These are phyloP conservation scores for Eutrema heterophyllum DNA, from an alignment of 345 rosid genomes.

Conservation along the genomic window DNA sequence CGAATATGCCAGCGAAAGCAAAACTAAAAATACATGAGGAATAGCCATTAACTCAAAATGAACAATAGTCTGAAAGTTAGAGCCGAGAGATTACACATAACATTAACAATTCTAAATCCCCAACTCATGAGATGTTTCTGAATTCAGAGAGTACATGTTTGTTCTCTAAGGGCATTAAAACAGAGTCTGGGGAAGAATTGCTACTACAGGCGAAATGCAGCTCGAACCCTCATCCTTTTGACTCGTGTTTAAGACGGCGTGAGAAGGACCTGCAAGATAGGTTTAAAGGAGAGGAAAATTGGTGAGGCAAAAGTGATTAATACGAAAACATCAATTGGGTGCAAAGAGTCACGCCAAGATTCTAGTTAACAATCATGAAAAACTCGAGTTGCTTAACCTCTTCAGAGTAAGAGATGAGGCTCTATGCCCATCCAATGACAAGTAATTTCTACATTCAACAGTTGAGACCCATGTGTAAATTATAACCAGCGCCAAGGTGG, in stretches of 20 bases:
- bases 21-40: neutral
- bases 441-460: neutral
- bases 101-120: neutral
- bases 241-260: neutral
- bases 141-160: constrained; percentile 9
- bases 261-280: constrained; percentile 12
- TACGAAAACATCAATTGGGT: neutral
- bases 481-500: neutral
- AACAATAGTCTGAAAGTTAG: constrained; percentile 5
- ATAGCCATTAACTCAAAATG: neutral
- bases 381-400: neutral
- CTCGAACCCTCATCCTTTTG: constrained; percentile 2
- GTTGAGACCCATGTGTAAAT: neutral
- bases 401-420: neutral
- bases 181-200: constrained; percentile 6
- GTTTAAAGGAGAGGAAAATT: neutral
- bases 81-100: neutral
- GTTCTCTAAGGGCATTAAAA: constrained; percentile 4
- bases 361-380: neutral
- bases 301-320: neutral
- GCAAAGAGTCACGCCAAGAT: neutral
- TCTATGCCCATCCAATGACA: neutral
- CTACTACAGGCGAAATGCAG: constrained; percentile 6
- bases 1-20: no score
- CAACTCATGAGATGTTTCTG: constrained; percentile 1